phyloP scores from a whole-genome alignment of 2,329 filamentous ascomycete genomes.

The Myriangium duriaei region DNA sequence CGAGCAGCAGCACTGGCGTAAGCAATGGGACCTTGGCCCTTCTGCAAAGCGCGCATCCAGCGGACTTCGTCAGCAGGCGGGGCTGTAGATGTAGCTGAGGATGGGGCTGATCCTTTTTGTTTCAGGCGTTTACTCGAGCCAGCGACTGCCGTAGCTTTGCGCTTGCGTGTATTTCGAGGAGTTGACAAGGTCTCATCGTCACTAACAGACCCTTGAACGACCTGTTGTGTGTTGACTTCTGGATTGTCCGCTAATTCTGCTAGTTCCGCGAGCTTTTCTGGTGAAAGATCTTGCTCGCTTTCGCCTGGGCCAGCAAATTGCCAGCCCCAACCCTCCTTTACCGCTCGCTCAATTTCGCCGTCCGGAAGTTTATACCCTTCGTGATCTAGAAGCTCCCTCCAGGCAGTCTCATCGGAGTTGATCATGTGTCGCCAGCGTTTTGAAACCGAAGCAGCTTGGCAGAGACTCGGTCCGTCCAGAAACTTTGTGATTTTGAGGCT shows the following conservation, averaged over 20 bases:
- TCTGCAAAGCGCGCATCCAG: slow-evolving; percentile 36
- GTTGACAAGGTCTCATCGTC: slow-evolving; percentile 15
- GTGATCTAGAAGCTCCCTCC: slow-evolving; percentile 80
- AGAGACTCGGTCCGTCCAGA: slow-evolving; percentile 74
- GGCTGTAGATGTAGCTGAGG: too few species aligned
- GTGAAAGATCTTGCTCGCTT: slow-evolving; percentile 68
- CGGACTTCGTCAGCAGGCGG: slow-evolving; percentile 29
- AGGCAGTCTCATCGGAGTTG: slow-evolving; percentile 86
- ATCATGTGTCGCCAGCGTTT: slow-evolving; percentile 86
- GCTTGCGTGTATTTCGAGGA: slow-evolving; percentile 22
- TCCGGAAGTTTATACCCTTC: slow-evolving; percentile 70
- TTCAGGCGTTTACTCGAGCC: slow-evolving; percentile 42
- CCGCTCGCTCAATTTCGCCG: slow-evolving; percentile 74
- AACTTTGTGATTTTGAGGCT: slow-evolving; percentile 79
- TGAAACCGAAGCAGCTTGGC: slow-evolving; percentile 81
- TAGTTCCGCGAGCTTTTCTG: slow-evolving; percentile 15
- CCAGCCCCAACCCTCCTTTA: slow-evolving; percentile 93
- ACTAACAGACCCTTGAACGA: slow-evolving; percentile 7
- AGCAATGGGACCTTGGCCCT: slow-evolving; percentile 70
- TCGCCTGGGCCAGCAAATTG: slow-evolving; percentile 63
- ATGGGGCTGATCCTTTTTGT: slow-evolving; percentile 40
- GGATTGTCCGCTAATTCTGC: slow-evolving; percentile 19
- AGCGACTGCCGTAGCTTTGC: slow-evolving; percentile 26
- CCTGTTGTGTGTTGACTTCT: background rate
- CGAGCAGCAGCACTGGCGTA: slow-evolving; percentile 73